Evolutionary conservation across 257 asterid genomes (phyloP).

Genomic region (Ajuga chamaepitys): DNA sequence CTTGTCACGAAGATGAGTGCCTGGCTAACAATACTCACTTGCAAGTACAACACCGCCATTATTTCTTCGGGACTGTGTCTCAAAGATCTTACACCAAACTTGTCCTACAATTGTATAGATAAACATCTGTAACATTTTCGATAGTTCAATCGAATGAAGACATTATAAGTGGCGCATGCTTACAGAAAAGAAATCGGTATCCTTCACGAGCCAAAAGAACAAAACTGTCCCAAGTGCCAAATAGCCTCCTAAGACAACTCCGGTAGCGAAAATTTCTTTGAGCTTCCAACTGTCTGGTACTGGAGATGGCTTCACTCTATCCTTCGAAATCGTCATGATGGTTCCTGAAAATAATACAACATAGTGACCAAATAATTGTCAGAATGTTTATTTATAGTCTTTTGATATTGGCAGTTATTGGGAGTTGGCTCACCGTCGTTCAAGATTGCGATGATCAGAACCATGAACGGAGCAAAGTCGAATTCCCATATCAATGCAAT

Average conservation of each 20-base stretch:
- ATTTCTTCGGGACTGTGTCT: conserved; percentile 46
- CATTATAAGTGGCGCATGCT: conserved; percentile 5
- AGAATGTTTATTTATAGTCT: no score
- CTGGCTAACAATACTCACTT: conserved; percentile 90
- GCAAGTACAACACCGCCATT: conserved; percentile 81
- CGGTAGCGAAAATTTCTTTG: conserved; percentile 81
- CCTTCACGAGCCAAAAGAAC: conserved; percentile 66
- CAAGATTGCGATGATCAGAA: conserved; percentile 84
- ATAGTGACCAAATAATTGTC: not conserved
- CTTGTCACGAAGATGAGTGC: conserved; percentile 91
- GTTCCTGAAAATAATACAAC: conserved; percentile 41
- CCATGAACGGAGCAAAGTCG: conserved; percentile 93
- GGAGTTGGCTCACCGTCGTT: conserved; percentile 64
- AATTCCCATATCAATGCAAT: conserved; percentile 88
- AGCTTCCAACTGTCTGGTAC: conserved; percentile 95
- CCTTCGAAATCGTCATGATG: conserved; percentile 95
- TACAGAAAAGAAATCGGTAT: conserved; percentile 72
- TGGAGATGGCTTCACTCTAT: conserved; percentile 97
- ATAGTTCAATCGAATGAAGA: not conserved
- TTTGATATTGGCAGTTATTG: not conserved
- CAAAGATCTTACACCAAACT: conserved; percentile 52
- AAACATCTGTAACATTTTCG: not conserved
- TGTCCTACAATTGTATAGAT: conserved; percentile 29
- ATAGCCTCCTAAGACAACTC: conserved; percentile 83
- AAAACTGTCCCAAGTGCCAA: conserved; percentile 73